phyloP scores from a whole-genome alignment of 768 basidiomycete species.

The Mycena venus region DNA sequence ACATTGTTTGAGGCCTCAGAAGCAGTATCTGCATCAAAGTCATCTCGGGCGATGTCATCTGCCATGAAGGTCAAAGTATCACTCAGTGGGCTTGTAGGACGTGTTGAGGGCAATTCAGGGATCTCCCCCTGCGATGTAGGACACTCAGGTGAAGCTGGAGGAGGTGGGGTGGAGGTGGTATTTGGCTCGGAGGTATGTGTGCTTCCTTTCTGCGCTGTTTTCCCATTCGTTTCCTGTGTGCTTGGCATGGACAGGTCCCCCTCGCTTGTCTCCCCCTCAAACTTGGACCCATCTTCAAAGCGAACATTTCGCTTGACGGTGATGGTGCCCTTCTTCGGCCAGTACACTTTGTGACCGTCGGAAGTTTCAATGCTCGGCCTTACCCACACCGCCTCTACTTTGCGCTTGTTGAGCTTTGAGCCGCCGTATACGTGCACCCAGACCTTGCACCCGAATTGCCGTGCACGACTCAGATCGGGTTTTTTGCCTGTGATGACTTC shows the following conservation, averaged over 20 bases:
- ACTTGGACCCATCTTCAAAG: slow-evolving; percentile 15
- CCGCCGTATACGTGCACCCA: neutral
- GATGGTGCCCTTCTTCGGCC: slow-evolving; percentile 28
- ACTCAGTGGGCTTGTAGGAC: slow-evolving; percentile 1
- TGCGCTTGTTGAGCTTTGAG: slow-evolving; percentile 6
- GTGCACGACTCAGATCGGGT: slow-evolving; percentile 9
- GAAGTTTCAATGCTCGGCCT: slow-evolving; percentile 3
- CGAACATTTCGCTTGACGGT: slow-evolving; percentile 30
- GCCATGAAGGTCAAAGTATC: slow-evolving; percentile 1
- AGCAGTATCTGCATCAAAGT: slow-evolving; percentile 16
- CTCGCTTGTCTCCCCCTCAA: slow-evolving; percentile 17
- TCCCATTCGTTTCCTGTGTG: slow-evolving; percentile 1
- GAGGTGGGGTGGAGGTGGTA: slow-evolving; percentile 11
- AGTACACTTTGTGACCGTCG: slow-evolving; percentile 36
- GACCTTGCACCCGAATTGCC: slow-evolving; percentile 10
- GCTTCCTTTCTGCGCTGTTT: slow-evolving; percentile 13
- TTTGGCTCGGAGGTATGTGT: slow-evolving; percentile 14
- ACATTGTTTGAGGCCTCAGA: slow-evolving; percentile 19
- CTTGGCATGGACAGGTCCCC: neutral
- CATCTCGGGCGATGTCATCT: slow-evolving; percentile 15
- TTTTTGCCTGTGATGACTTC: slow-evolving; percentile 13
- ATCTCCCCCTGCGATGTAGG: slow-evolving; percentile 10
- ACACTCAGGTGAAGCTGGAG: neutral
- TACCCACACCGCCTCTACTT: slow-evolving; percentile 12
- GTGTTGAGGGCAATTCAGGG: neutral